phyloP scores from a whole-genome alignment of 306 rosid species.

The Lathyrus aphaca region DNA sequence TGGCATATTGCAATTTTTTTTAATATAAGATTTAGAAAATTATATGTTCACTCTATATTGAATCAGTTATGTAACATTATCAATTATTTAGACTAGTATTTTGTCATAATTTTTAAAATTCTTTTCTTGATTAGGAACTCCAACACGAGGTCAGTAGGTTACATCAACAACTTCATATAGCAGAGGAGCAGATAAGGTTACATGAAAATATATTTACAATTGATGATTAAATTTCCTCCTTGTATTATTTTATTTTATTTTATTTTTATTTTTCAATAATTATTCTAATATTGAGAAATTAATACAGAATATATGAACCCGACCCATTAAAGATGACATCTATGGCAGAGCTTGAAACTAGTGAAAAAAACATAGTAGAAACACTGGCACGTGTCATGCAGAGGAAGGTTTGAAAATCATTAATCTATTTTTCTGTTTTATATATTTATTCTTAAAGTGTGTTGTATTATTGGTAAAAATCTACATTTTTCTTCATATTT shows the following conservation, averaged over 20 bases:
- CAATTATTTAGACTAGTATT: background rate
- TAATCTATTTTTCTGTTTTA: background rate
- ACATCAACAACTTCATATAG: constrained; percentile 79
- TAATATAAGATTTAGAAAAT: background rate
- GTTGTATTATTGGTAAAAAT: too few species aligned
- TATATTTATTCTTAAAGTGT: too few species aligned
- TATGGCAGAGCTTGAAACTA: constrained; percentile 61
- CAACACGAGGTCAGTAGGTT: constrained; percentile 67
- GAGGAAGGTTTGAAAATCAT: constrained; percentile 62
- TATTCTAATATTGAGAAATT: constrained; percentile 11
- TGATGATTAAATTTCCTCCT: too few species aligned
- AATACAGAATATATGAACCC: constrained; percentile 67
- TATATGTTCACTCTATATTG: background rate
- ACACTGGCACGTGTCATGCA: constrained; percentile 68
- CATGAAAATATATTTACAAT: background rate
- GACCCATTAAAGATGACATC: constrained; percentile 69
- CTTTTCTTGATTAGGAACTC: constrained; percentile 55
- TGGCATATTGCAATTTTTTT: too few species aligned
- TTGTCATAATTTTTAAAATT: background rate
- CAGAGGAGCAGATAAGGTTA: constrained; percentile 82
- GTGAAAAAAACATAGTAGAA: constrained; percentile 66
- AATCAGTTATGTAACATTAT: background rate
- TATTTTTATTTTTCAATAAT: background rate
- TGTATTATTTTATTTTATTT: background rate
- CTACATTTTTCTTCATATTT: background rate